Conservation (phyloP, 768 basidiomycete species). For the Rhodotorula graminis region DNA sequence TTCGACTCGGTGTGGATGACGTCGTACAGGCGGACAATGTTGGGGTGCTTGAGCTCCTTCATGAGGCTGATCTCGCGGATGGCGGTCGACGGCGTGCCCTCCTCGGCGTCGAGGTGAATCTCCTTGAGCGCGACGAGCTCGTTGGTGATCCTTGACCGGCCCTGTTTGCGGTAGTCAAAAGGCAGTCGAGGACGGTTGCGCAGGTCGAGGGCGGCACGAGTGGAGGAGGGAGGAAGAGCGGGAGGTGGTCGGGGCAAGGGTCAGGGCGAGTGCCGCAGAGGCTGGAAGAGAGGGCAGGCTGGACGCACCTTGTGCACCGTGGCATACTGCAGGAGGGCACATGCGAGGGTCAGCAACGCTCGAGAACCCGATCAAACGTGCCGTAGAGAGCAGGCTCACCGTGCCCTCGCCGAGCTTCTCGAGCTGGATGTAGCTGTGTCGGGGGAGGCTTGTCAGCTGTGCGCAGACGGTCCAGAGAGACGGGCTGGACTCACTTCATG, state of each 20-base stretch:
- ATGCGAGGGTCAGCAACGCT: constrained; percentile 1
- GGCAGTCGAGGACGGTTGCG: too few species aligned
- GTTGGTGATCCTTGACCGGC: constrained; percentile 92
- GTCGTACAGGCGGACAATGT: constrained; percentile 95
- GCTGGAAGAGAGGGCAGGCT: too few species aligned
- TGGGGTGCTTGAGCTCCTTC: constrained; percentile 99
- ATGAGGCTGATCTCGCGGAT: constrained; percentile 98
- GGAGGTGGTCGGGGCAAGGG: background rate
- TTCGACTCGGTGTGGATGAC: constrained; percentile 99
- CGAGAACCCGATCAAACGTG: constrained; percentile 30
- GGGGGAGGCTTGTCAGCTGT: background rate
- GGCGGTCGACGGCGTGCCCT: constrained; percentile 96
- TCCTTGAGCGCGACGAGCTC: constrained; percentile 98
- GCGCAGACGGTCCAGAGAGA: background rate
- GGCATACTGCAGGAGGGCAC: constrained; percentile 46
- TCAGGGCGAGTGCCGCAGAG: background rate
- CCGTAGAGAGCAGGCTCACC: constrained; percentile 6
- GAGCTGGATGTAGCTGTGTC: constrained; percentile 58
- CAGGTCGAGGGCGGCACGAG: too few species aligned
- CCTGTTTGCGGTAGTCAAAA: constrained; percentile 58
- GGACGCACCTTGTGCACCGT: constrained; percentile 51
- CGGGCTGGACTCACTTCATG: background rate
- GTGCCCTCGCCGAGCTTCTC: constrained; percentile 51
- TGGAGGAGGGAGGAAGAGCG: too few species aligned
- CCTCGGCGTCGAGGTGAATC: constrained; percentile 98